Evolutionary conservation across 176 grass and related monocot genomes (phyloP).

Genomic region (Paspalum notatum): DNA sequence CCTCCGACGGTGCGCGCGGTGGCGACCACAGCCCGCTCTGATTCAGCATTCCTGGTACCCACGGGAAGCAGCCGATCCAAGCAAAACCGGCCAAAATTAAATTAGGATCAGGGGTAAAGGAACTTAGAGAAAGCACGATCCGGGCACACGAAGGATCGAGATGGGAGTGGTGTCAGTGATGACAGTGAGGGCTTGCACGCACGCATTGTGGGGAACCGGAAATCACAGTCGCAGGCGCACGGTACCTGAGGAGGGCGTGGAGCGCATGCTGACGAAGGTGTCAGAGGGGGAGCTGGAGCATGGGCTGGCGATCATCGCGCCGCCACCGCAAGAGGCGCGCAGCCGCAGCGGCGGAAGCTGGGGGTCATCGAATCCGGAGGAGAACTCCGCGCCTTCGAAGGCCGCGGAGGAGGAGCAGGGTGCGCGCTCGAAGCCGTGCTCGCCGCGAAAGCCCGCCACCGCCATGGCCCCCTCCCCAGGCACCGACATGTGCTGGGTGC

Average conservation of each 20-base stretch:
- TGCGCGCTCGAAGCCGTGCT: conserved; percentile 48
- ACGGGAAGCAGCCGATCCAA: not conserved
- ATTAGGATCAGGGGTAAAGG: conserved; percentile 34
- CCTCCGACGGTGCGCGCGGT: conserved; percentile 57
- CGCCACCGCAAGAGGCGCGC: conserved; percentile 20
- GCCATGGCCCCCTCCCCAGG: conserved; percentile 44
- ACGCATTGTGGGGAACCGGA: not conserved
- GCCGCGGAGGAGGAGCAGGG: conserved; percentile 23
- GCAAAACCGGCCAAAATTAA: conserved; percentile 10
- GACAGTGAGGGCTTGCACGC: not conserved
- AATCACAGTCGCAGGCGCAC: not conserved
- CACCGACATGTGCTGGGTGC: not conserved
- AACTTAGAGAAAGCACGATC: not conserved
- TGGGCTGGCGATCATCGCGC: conserved; percentile 37
- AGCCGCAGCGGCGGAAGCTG: conserved; percentile 63
- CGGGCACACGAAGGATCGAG: conserved; percentile 39
- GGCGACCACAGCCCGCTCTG: conserved; percentile 81
- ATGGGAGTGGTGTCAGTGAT: not conserved
- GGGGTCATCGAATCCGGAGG: conserved; percentile 14
- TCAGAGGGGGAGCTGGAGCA: conserved; percentile 58
- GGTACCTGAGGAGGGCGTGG: conserved; percentile 83
- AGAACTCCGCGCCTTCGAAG: not conserved
- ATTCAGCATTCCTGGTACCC: conserved; percentile 64
- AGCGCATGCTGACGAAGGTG: conserved; percentile 75
- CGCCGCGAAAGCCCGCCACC: conserved; percentile 48